Percentiles rank a stretch among this genome's conserved stretches.
Conservation (phyloP, 768 basidiomycete species). For the Termitomyces sp. region DNA sequence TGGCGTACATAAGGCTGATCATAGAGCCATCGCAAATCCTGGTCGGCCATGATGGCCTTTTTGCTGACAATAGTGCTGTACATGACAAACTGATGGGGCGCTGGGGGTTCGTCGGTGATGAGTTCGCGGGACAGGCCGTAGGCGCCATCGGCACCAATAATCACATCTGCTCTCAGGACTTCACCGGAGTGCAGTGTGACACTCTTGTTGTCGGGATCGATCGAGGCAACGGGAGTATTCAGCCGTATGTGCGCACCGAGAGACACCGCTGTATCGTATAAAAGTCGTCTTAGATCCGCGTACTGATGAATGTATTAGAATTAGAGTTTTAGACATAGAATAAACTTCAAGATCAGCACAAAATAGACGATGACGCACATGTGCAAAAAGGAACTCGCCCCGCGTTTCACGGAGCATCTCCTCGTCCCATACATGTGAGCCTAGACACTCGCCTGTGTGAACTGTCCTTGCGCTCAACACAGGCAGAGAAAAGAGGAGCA, state of each 20-base stretch:
- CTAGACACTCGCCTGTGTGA: conserved; percentile 46
- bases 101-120: conserved; percentile 18
- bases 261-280: conserved; percentile 41
- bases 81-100: conserved; percentile 27
- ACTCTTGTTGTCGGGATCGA: conserved; percentile 24
- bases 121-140: conserved; percentile 1
- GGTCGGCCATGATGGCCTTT: conserved; percentile 35
- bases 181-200: conserved; percentile 39
- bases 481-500: neutral
- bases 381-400: conserved; percentile 32
- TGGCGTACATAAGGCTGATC: conserved; percentile 20
- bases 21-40: conserved; percentile 31
- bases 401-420: conserved; percentile 45
- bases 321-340: neutral
- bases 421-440: conserved; percentile 48
- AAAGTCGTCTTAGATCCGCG: conserved; percentile 44
- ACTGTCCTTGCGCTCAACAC: conserved; percentile 25
- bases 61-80: conserved; percentile 44
- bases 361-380: conserved; percentile 34
- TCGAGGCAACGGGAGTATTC: conserved; percentile 24
- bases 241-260: conserved; percentile 42
- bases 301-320: conserved; percentile 31
- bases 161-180: conserved; percentile 41
- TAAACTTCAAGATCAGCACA: neutral
- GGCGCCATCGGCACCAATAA: conserved; percentile 58